Conservation (phyloP, 2,329 filamentous ascomycete species). For the Diatrype stigma region DNA sequence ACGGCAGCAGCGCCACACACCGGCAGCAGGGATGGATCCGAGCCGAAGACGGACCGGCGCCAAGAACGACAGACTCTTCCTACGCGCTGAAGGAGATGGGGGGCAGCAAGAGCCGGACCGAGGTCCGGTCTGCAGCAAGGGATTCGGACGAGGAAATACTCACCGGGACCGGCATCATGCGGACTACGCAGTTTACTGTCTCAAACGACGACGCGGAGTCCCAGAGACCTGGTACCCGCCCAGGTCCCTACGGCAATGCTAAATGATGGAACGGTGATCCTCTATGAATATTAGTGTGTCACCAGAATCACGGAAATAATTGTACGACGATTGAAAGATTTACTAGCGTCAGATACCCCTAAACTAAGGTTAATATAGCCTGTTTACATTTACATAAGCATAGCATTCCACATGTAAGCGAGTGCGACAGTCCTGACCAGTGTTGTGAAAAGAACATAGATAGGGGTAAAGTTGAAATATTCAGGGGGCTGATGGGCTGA, state of each 20-base stretch:
- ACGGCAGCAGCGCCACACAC: slow-evolving; percentile 6
- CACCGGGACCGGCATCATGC: slow-evolving; percentile 15
- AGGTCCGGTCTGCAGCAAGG: slow-evolving; percentile 10
- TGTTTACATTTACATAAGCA: too few species aligned
- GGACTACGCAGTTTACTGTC: slow-evolving; percentile 12
- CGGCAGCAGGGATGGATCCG: slow-evolving; percentile 14
- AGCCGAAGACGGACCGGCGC: slow-evolving; percentile 9
- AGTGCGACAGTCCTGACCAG: too few species aligned
- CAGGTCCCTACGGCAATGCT: slow-evolving; percentile 3
- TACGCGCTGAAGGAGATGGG: slow-evolving; percentile 11
- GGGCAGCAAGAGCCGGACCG: slow-evolving; percentile 7
- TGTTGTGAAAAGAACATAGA: too few species aligned
- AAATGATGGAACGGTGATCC: too few species aligned
- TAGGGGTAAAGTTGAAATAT: too few species aligned
- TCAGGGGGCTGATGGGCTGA: too few species aligned
- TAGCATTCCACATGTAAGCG: too few species aligned
- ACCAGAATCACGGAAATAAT: too few species aligned
- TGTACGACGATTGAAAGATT: too few species aligned
- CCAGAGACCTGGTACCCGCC: slow-evolving; percentile 2
- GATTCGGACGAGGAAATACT: slow-evolving; percentile 17
- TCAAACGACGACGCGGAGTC: slow-evolving; percentile 9
- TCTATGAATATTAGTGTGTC: too few species aligned
- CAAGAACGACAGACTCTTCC: slow-evolving; percentile 1
- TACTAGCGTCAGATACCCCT: too few species aligned
- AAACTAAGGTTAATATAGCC: too few species aligned